Evolutionary conservation across 257 asterid species (phyloP).

Genomic region (Nyctanthes arbortristis): DNA sequence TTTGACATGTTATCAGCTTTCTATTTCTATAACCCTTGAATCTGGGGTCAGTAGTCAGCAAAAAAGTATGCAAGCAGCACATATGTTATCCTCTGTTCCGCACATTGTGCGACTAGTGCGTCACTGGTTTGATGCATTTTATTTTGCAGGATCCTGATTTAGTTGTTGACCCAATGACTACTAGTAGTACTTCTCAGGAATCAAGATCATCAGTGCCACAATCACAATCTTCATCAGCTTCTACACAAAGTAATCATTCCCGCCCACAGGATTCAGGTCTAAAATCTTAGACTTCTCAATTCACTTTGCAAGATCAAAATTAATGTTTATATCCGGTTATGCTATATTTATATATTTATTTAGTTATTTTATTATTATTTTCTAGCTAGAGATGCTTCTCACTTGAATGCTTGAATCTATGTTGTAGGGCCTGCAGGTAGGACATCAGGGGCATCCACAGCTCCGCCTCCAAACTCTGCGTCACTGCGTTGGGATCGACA

Average conservation of each 20-base stretch:
- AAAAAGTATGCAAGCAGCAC: slow-evolving; percentile 3
- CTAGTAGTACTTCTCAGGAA: slow-evolving; percentile 55
- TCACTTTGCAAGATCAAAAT: slow-evolving; percentile 11
- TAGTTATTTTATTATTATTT: slow-evolving; percentile 18
- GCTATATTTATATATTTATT: slow-evolving; percentile 8
- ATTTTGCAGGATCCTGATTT: slow-evolving; percentile 69
- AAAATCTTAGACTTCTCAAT: not conserved
- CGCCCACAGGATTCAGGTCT: slow-evolving; percentile 65
- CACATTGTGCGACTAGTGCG: slow-evolving; percentile 4
- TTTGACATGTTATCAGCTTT: slow-evolving; percentile 10
- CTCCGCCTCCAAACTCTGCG: slow-evolving; percentile 54
- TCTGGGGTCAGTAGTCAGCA: slow-evolving; percentile 6
- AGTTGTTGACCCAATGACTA: slow-evolving; percentile 75
- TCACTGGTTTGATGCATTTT: slow-evolving; percentile 14
- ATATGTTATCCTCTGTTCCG: not conserved
- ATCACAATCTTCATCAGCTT: slow-evolving; percentile 52
- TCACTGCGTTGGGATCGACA: slow-evolving; percentile 73
- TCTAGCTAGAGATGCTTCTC: slow-evolving; percentile 5
- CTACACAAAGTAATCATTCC: slow-evolving; percentile 52
- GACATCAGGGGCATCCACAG: slow-evolving; percentile 59
- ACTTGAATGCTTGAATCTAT: slow-evolving; percentile 12
- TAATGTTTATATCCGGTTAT: slow-evolving; percentile 6
- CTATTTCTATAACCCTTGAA: slow-evolving; percentile 2
- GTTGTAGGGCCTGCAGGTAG: slow-evolving; percentile 65
- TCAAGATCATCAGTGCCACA: slow-evolving; percentile 53